A percentile compares a stretch with the other conserved stretches of the same genome.
These are phyloP conservation scores for Botrytis medusae DNA, from an alignment of 2,329 filamentous ascomycete genomes.

Conservation along the genomic window DNA sequence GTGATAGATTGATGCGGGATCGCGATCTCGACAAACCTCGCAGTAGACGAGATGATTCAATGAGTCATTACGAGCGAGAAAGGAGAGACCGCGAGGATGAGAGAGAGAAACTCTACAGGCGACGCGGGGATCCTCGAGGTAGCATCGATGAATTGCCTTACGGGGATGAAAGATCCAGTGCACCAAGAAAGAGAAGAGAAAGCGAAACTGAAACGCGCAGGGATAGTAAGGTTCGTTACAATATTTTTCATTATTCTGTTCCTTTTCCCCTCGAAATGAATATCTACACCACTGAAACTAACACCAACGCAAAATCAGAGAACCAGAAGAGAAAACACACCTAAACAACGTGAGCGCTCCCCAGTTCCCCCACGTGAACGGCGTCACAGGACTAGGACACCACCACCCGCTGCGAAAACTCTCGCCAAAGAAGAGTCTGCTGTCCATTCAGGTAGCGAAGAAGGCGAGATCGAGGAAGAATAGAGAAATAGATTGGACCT, in stretches of 20 bases:
- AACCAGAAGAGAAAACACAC: slow-evolving; percentile 56
- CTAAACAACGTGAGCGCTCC: slow-evolving; percentile 55
- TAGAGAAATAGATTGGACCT: slow-evolving; percentile 34
- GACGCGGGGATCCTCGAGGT: slow-evolving; percentile 73
- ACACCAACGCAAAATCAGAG: slow-evolving; percentile 45
- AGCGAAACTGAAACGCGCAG: slow-evolving; percentile 69
- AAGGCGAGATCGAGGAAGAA: slow-evolving; percentile 94
- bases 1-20: slow-evolving; percentile 36
- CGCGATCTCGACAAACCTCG: slow-evolving; percentile 44
- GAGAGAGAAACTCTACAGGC: slow-evolving; percentile 82
- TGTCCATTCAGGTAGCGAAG: slow-evolving; percentile 77
- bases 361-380: slow-evolving; percentile 53
- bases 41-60: slow-evolving; percentile 59
- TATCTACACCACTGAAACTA: slow-evolving; percentile 16
- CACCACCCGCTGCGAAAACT: slow-evolving; percentile 45
- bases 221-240: slow-evolving; percentile 55
- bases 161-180: slow-evolving; percentile 67
- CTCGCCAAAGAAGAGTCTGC: slow-evolving; percentile 48
- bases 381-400: slow-evolving; percentile 58
- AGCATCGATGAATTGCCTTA: slow-evolving; percentile 89
- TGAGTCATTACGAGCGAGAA: slow-evolving; percentile 77
- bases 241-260: neutral
- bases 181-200: slow-evolving; percentile 73
- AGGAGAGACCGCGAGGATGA: slow-evolving; percentile 86
- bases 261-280: neutral